Evolutionary conservation across 108 stramenopile genomes (phyloP).

Genomic region (Epithemia pelagica): DNA sequence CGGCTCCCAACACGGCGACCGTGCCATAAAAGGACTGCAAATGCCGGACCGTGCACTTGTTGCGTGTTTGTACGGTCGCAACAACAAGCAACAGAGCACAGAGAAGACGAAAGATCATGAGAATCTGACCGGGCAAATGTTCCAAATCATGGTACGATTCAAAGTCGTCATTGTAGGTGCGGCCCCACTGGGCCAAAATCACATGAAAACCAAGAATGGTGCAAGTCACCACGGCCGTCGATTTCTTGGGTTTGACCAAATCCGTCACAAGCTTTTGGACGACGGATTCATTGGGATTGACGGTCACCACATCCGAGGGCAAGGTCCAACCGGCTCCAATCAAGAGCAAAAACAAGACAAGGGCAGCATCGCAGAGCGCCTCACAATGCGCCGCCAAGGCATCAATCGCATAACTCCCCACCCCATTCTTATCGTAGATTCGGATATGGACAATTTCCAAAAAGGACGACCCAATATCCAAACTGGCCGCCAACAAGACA

Average conservation of each 20-base stretch:
- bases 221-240: conserved; percentile 30
- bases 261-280: conserved; percentile 40
- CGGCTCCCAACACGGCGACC: conserved; percentile 55
- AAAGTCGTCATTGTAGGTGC: conserved; percentile 83
- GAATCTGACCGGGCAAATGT: conserved; percentile 67
- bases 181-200: conserved; percentile 71
- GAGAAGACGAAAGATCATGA: conserved; percentile 64
- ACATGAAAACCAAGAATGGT: conserved; percentile 43
- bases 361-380: conserved; percentile 69
- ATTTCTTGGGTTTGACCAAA: conserved; percentile 53
- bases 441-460: conserved; percentile 66
- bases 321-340: conserved; percentile 84
- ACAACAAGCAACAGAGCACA: conserved; percentile 50
- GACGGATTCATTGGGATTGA: conserved; percentile 26
- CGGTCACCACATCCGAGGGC: conserved; percentile 54
- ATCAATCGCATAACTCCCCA: conserved; percentile 65
- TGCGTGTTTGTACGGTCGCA: conserved; percentile 46
- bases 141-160: conserved; percentile 80
- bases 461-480: conserved; percentile 43
- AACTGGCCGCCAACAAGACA: conserved; percentile 52
- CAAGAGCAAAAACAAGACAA: conserved; percentile 55
- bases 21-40: conserved; percentile 58
- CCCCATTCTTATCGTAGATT: conserved; percentile 52
- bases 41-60: conserved; percentile 42
- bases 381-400: conserved; percentile 69